A percentile compares a stretch with the other conserved stretches of the same genome.
phyloP scores from a whole-genome alignment of 2,329 filamentous ascomycete species.

The Chaetomium sp. region DNA sequence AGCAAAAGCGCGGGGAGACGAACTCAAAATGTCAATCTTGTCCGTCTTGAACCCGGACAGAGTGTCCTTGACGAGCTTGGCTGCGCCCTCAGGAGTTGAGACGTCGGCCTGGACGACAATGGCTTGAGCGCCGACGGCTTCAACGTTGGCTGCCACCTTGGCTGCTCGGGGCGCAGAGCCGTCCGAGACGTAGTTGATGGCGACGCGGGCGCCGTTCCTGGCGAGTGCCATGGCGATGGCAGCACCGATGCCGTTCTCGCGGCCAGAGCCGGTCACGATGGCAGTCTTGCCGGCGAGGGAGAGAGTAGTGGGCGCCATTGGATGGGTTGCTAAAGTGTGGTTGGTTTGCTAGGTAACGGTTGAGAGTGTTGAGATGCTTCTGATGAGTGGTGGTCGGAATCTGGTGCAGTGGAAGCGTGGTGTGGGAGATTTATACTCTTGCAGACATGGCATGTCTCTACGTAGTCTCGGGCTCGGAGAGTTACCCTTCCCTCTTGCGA shows the following conservation, averaged over 20 bases:
- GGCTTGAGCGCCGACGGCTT: slow-evolving; percentile 38
- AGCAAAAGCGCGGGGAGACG: not conserved
- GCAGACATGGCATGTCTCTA: not conserved
- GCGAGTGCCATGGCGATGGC: slow-evolving; percentile 46
- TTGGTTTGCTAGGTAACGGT: not conserved
- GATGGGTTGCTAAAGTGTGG: not conserved
- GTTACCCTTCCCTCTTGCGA: not conserved
- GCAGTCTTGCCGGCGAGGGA: slow-evolving; percentile 47
- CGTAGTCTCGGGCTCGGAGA: not conserved
- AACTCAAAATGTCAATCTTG: slow-evolving; percentile 48
- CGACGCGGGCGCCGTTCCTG: slow-evolving; percentile 46
- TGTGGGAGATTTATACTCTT: not conserved
- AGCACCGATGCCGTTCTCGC: slow-evolving; percentile 49
- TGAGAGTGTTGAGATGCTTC: not conserved
- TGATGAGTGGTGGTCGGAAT: not conserved
- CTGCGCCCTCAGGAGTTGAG: slow-evolving; percentile 38
- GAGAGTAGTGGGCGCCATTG: slow-evolving; percentile 34
- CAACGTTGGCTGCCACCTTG: slow-evolving; percentile 37
- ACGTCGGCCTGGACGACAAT: slow-evolving; percentile 43
- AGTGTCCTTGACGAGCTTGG: slow-evolving; percentile 41
- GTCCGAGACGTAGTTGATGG: slow-evolving; percentile 46
- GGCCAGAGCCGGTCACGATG: slow-evolving; percentile 50
- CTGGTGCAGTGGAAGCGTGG: not conserved
- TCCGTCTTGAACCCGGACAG: slow-evolving; percentile 41
- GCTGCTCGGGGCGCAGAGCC: slow-evolving; percentile 38